Conservation (phyloP, 768 basidiomycete genomes). For the Ephemerocybe angulata region DNA sequence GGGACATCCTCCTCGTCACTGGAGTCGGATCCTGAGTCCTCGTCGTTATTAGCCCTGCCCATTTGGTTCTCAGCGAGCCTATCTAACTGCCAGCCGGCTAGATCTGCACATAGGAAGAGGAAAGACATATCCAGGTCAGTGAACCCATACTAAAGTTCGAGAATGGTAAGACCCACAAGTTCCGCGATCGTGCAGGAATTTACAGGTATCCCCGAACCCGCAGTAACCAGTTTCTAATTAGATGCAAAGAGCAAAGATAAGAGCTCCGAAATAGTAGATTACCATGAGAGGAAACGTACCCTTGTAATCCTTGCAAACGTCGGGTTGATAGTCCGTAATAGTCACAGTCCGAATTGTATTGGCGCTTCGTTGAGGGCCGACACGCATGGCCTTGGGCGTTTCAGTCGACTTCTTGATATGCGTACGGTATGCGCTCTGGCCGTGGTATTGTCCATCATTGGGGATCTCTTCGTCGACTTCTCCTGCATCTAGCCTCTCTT, state of each 20-base stretch:
- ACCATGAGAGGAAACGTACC: constrained; percentile 46
- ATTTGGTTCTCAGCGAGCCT: constrained; percentile 79
- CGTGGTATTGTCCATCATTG: constrained; percentile 85
- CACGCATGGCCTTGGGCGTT: constrained; percentile 83
- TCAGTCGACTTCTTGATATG: constrained; percentile 82
- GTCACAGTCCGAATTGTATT: constrained; percentile 92
- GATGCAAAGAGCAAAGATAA: constrained; percentile 1
- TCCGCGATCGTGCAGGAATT: constrained; percentile 97
- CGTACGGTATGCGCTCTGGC: constrained; percentile 74
- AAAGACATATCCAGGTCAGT: constrained; percentile 4
- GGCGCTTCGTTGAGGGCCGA: constrained; percentile 71
- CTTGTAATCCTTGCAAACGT: constrained; percentile 99
- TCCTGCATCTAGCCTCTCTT: constrained; percentile 47
- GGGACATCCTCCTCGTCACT: constrained; percentile 86
- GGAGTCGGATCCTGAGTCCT: constrained; percentile 60
- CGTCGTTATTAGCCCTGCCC: constrained; percentile 47
- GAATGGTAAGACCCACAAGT: constrained; percentile 60
- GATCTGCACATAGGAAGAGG: constrained; percentile 46
- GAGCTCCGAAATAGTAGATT: constrained; percentile 4
- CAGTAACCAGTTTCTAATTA: constrained; percentile 92
- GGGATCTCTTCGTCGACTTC: constrained; percentile 58
- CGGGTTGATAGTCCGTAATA: constrained; percentile 95
- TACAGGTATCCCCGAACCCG: constrained; percentile 98
- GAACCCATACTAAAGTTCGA: constrained; percentile 6
- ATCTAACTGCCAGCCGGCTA: constrained; percentile 99